These are phyloP conservation scores for Tylopilus cervinicoccineus DNA, from an alignment of 768 basidiomycete genomes.

Conservation along the genomic window DNA sequence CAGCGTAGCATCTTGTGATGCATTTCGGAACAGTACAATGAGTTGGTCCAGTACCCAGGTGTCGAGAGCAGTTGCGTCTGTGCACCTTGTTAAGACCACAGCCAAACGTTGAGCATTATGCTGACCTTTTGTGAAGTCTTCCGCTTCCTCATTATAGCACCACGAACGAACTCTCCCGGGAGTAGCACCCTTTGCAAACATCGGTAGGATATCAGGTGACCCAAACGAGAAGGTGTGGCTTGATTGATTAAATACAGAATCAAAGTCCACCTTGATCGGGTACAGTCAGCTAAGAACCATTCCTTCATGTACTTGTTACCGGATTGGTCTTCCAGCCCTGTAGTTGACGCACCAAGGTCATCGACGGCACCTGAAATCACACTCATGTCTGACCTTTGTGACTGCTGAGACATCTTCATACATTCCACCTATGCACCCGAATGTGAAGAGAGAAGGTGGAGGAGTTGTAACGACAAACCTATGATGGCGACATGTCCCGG, in stretches of 20 bases:
- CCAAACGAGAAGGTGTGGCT: conserved; percentile 78
- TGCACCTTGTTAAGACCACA: not conserved
- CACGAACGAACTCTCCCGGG: conserved; percentile 69
- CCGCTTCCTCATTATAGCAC: conserved; percentile 72
- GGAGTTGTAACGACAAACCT: conserved; percentile 37
- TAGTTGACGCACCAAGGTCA: conserved; percentile 1
- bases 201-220: conserved; percentile 84
- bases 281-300: not conserved
- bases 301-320: conserved; percentile 31
- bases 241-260: conserved; percentile 85
- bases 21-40: conserved; percentile 56
- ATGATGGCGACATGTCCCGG: conserved; percentile 90
- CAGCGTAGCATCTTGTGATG: conserved; percentile 48
- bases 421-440: conserved; percentile 64
- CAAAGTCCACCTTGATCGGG: conserved; percentile 59
- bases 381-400: conserved; percentile 54
- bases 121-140: conserved; percentile 83
- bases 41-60: conserved; percentile 76
- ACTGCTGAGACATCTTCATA: conserved; percentile 89
- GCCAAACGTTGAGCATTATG: not conserved
- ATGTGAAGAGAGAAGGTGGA: conserved; percentile 4
- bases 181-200: conserved; percentile 75
- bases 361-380: not conserved
- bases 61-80: conserved; percentile 76
- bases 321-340: conserved; percentile 88